phyloP scores from a whole-genome alignment of 495 filamentous ascomycete genomes.

The Tuber melanosporum region DNA sequence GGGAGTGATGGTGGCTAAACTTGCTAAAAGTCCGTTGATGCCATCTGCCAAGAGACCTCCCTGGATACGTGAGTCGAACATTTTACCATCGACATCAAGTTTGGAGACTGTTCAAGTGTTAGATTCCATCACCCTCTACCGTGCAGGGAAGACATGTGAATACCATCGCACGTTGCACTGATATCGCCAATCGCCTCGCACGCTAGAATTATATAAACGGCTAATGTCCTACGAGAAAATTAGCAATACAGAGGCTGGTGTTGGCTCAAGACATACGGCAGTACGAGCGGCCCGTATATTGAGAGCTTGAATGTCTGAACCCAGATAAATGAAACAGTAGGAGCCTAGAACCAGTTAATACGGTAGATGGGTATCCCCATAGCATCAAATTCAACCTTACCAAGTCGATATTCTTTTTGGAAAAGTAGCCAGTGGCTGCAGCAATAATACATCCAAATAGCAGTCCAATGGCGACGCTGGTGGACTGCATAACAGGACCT shows the following conservation, averaged over 20 bases:
- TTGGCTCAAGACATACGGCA: conserved; percentile 48
- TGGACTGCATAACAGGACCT: conserved; percentile 58
- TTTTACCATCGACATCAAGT: conserved; percentile 68
- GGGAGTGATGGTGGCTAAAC: conserved; percentile 75
- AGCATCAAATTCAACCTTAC: not conserved
- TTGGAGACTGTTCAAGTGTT: conserved; percentile 70
- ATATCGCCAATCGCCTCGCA: conserved; percentile 86
- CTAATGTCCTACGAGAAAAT: conserved; percentile 49
- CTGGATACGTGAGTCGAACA: conserved; percentile 85
- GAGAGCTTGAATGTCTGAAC: conserved; percentile 75
- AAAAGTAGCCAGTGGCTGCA: conserved; percentile 69
- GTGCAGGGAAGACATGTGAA: not conserved
- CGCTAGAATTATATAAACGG: conserved; percentile 79
- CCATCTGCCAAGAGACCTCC: conserved; percentile 82
- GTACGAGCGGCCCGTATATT: conserved; percentile 75
- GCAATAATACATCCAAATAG: conserved; percentile 84
- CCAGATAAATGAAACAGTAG: conserved; percentile 82
- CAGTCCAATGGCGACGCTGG: conserved; percentile 71
- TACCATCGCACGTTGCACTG: conserved; percentile 54
- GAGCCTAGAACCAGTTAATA: conserved; percentile 45
- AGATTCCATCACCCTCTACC: conserved; percentile 39
- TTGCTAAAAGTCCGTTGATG: conserved; percentile 72
- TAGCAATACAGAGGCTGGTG: not conserved
- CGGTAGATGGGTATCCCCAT: not conserved
- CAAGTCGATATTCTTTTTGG: conserved; percentile 1